phyloP scores from a whole-genome alignment of 148 eudicot species.

The Heliosperma pusillum region DNA sequence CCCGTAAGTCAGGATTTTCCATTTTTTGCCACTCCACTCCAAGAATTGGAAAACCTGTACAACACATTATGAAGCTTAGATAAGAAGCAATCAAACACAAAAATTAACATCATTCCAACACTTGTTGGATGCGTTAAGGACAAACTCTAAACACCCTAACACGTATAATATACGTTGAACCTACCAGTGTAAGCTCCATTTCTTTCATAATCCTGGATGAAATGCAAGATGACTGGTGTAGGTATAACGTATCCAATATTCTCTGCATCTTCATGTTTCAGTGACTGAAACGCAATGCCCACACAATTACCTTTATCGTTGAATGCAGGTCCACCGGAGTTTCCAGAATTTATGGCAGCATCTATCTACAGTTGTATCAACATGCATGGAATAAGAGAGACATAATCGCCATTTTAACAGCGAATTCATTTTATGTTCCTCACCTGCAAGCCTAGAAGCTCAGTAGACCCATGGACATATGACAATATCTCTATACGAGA shows the following conservation, averaged over 20 bases:
- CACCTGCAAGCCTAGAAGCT: conserved; percentile 93
- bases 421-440: not conserved
- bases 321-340: conserved; percentile 93
- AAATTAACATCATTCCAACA: not conserved
- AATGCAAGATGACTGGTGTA: conserved; percentile 83
- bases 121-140: not conserved
- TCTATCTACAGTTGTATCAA: conserved; percentile 49
- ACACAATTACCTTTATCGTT: conserved; percentile 80
- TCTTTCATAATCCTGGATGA: conserved; percentile 75
- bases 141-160: not conserved
- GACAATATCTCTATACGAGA: conserved; percentile 92
- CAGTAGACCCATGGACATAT: conserved; percentile 89
- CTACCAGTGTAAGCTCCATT: conserved; percentile 85
- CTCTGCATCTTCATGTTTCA: conserved; percentile 84
- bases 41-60: conserved; percentile 76
- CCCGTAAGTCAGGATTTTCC: conserved; percentile 81
- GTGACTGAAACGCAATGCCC: conserved; percentile 92
- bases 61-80: not conserved
- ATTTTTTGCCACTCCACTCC: conserved; percentile 95
- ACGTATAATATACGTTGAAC: not conserved
- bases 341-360: conserved; percentile 94
- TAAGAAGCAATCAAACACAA: not conserved
- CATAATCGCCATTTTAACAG: not conserved
- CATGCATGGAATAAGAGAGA: conserved; percentile 2
- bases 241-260: conserved; percentile 94